Evolutionary conservation across 352 stramenopile genomes (phyloP).

Genomic region (Globisporangium splendens): DNA sequence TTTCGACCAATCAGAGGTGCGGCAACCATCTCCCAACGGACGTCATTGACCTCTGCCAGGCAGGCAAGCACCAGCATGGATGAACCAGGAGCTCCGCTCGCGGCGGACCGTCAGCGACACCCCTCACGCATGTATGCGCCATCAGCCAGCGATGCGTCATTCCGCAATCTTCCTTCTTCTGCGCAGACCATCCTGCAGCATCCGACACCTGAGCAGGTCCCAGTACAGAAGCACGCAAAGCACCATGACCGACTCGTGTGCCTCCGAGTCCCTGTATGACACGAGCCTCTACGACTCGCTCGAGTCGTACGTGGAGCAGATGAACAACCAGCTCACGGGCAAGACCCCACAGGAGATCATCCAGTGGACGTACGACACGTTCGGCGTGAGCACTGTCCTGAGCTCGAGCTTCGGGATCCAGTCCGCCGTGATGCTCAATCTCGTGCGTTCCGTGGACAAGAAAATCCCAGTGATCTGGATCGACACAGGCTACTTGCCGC

Average conservation of each 20-base stretch:
- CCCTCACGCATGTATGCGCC: not conserved
- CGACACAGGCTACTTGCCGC: slow-evolving; percentile 81
- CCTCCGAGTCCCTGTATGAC: slow-evolving; percentile 22
- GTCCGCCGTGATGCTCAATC: slow-evolving; percentile 80
- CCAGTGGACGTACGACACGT: slow-evolving; percentile 67
- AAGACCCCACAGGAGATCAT: slow-evolving; percentile 66
- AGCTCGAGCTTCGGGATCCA: slow-evolving; percentile 88
- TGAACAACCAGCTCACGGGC: slow-evolving; percentile 51
- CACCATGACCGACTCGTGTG: not conserved
- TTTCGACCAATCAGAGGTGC: not conserved
- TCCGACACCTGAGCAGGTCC: not conserved
- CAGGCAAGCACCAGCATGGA: slow-evolving; percentile 1
- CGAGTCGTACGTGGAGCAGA: slow-evolving; percentile 55
- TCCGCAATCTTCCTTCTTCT: slow-evolving; percentile 8
- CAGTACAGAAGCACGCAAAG: not conserved
- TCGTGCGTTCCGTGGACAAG: slow-evolving; percentile 46
- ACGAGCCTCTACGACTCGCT: slow-evolving; percentile 46
- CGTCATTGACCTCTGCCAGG: not conserved
- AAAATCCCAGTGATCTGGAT: slow-evolving; percentile 77
- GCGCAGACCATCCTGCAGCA: not conserved
- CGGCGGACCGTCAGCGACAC: not conserved
- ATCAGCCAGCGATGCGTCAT: slow-evolving; percentile 4
- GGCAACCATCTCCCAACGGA: slow-evolving; percentile 3
- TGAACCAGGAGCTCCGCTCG: not conserved
- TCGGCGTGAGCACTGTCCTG: slow-evolving; percentile 58